Evolutionary conservation across 176 grass and related monocot genomes (phyloP).

Genomic region (Eragrostis nindensis): DNA sequence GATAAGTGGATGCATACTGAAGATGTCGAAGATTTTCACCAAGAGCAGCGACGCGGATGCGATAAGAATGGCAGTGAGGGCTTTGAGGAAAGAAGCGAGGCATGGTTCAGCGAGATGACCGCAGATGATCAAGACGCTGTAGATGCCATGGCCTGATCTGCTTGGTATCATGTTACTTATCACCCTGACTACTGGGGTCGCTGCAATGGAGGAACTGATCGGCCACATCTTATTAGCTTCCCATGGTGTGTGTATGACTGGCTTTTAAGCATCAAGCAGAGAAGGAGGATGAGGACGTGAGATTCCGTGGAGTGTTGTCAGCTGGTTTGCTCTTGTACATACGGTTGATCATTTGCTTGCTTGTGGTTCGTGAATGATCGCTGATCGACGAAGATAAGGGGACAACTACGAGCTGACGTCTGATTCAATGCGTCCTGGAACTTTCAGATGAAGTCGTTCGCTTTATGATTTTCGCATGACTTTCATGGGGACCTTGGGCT

Average conservation of each 20-base stretch:
- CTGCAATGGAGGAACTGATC: slow-evolving; percentile 59
- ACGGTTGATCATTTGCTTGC: slow-evolving; percentile 21
- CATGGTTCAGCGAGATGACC: slow-evolving; percentile 66
- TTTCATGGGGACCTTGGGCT: not conserved
- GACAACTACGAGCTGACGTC: not conserved
- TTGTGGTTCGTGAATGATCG: slow-evolving; percentile 25
- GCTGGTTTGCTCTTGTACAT: slow-evolving; percentile 24
- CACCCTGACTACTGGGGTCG: slow-evolving; percentile 57
- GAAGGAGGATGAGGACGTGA: slow-evolving; percentile 15
- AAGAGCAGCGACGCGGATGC: slow-evolving; percentile 80
- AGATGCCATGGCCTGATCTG: slow-evolving; percentile 80
- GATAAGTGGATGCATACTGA: slow-evolving; percentile 72
- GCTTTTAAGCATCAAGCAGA: slow-evolving; percentile 62
- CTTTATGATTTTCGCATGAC: not conserved
- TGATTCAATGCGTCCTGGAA: not conserved
- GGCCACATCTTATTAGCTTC: slow-evolving; percentile 80
- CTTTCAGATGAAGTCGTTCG: not conserved
- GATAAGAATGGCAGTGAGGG: slow-evolving; percentile 62
- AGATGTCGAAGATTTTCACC: slow-evolving; percentile 77
- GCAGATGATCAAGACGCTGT: slow-evolving; percentile 40
- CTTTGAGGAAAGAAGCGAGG: slow-evolving; percentile 77
- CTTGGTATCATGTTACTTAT: slow-evolving; percentile 93
- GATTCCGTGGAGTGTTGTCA: too few species aligned
- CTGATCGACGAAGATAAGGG: not conserved
- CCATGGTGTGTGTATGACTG: slow-evolving; percentile 83